These are phyloP conservation scores for Paramecium primaurelia DNA, from an alignment of 73 alveolate genomes.

Conservation along the genomic window DNA sequence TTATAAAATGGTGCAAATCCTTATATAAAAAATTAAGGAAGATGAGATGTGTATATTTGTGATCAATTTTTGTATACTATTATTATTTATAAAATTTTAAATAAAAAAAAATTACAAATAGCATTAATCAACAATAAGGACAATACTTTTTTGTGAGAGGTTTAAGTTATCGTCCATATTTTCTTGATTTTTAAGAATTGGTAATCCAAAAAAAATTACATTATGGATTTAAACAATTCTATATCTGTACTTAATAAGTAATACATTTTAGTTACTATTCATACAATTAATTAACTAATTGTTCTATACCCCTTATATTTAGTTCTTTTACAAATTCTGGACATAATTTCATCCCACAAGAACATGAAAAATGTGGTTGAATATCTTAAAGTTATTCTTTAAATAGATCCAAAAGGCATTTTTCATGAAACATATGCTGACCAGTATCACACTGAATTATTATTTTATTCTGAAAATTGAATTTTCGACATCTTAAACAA, in stretches of 20 bases:
- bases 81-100: not conserved
- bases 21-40: not conserved
- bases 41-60: not conserved
- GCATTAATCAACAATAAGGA: not conserved
- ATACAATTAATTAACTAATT: not conserved
- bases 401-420: not conserved
- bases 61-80: not conserved
- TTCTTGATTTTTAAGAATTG: not conserved
- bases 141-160: not conserved
- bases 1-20: conserved; percentile 7
- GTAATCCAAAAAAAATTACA: not conserved
- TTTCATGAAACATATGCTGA: conserved; percentile 10
- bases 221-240: not conserved
- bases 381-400: not conserved
- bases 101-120: not conserved
- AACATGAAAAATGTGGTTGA: not conserved
- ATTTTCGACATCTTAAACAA: not conserved
- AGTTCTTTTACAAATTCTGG: not conserved
- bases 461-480: not conserved
- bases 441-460: not conserved
- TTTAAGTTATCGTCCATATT: not conserved
- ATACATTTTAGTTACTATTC: not conserved
- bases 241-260: not conserved
- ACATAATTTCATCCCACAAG: not conserved
- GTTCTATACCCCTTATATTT: not conserved